Evolutionary conservation across 2,329 filamentous ascomycete genomes (phyloP), one percentile per base, ranked within the genome.

Genomic region (Mariannaea sp.): DNA sequence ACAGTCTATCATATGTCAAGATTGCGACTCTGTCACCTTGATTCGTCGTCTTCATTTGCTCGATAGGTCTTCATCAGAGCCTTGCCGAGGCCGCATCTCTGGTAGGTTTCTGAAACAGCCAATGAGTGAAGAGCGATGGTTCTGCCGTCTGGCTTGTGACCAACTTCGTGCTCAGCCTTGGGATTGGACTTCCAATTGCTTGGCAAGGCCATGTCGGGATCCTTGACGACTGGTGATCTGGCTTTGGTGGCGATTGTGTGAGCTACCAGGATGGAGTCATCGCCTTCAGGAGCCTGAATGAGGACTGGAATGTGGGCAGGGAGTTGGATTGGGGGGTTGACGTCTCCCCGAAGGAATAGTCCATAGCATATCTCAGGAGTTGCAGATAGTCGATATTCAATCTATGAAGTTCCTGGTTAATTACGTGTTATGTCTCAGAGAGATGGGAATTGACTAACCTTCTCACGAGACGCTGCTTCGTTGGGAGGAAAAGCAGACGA

Each of bases 51-150:
- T 38, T 61, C 55, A 70, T 65, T 3, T 55, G 58, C 42, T 7
- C 63, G 54, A 6, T 69, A 70, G 1, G 50, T 33, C 5, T 41
- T 52, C 56, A 66, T 62, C 1, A 69, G 46, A 5, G 54, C 55
- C 36, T 63, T 68, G n/a, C 68, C 68, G 1, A 70, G 51, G 1
- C 68, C 68, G 3, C 27, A 46, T 30, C 57, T 60, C 40, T 70
- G 68, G 13, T 57, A 56, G 0, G 55, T 19, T 0, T 68, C 68
- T 2, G 55, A 53, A 1, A 69, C 67, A 2, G 68, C 68, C 14
- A 70, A 51, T 1, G 68, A 55, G 40, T 70, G 68, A 7, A 70
- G 48, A 19, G 67, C 54, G n/a, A 70, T 63, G 0, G 67, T 70
- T 27, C 44, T 59, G 10, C 68, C 68, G 5, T 61, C 17, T 10